Percentiles rank a stretch among this genome's conserved stretches.
Evolutionary conservation across 805 yeast species (phyloP).

Genomic region (Pichia cabralensis): DNA sequence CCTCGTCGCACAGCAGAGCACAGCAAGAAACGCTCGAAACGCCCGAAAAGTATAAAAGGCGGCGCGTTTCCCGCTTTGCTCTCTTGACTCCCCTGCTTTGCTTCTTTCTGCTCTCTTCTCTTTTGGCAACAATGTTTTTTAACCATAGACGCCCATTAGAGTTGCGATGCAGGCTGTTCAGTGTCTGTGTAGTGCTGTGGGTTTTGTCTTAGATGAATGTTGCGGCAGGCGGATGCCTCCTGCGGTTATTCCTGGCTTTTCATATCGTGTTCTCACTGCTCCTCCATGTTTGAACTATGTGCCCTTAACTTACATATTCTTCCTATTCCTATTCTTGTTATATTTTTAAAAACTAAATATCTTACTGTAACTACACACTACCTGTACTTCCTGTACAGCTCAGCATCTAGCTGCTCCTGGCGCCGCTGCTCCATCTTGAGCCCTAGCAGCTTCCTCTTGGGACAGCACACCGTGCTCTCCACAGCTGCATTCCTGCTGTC

Average conservation of each 20-base stretch:
- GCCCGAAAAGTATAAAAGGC: slow-evolving; percentile 8
- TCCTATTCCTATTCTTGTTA: no score
- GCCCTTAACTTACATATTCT: slow-evolving; percentile 56
- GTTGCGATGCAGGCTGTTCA: slow-evolving; percentile 49
- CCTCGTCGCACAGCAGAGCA: background rate
- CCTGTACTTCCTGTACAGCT: slow-evolving; percentile 17
- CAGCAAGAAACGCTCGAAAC: background rate
- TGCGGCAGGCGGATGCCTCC: slow-evolving; percentile 14
- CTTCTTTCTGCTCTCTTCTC: no score
- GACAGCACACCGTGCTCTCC: slow-evolving; percentile 74
- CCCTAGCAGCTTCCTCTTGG: slow-evolving; percentile 51
- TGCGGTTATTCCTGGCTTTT: slow-evolving; percentile 39
- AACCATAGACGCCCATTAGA: slow-evolving; percentile 74
- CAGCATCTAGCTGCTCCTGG: slow-evolving; percentile 49
- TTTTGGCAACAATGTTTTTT: slow-evolving; percentile 22
- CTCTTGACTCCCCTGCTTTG: background rate
- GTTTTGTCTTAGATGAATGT: slow-evolving; percentile 71
- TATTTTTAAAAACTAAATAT: background rate
- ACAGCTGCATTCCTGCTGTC: slow-evolving; percentile 50
- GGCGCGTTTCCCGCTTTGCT: background rate
- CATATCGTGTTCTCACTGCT: slow-evolving; percentile 45
- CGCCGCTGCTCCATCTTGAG: slow-evolving; percentile 58
- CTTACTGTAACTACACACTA: background rate
- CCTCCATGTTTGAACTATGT: slow-evolving; percentile 45
- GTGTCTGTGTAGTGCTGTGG: slow-evolving; percentile 74